Evolutionary conservation across 1,139 yeast species (phyloP).

Genomic region (Geotrichum histeridarum): DNA sequence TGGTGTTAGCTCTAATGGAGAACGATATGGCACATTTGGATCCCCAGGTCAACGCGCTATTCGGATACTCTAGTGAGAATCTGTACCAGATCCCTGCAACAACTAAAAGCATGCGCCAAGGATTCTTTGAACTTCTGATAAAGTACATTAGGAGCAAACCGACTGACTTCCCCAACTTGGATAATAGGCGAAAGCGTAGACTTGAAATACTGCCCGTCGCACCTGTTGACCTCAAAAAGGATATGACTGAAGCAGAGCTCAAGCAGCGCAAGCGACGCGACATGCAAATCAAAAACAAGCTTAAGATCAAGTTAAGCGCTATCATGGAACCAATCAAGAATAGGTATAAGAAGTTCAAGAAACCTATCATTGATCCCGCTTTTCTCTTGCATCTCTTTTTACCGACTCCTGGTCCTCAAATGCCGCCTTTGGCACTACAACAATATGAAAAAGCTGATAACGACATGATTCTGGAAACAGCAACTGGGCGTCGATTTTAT

Average conservation of each 20-base stretch:
- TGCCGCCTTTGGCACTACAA: slow-evolving; percentile 28
- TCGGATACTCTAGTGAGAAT: slow-evolving; percentile 51
- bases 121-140: slow-evolving; percentile 54
- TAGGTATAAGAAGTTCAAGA: slow-evolving; percentile 82
- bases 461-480: slow-evolving; percentile 72
- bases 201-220: slow-evolving; percentile 44
- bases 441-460: slow-evolving; percentile 56
- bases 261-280: slow-evolving; percentile 64
- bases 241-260: slow-evolving; percentile 30
- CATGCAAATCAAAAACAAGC: slow-evolving; percentile 72
- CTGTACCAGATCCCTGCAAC: slow-evolving; percentile 48
- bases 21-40: slow-evolving; percentile 42
- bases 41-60: slow-evolving; percentile 42
- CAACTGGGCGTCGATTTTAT: slow-evolving; percentile 65
- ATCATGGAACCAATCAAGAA: slow-evolving; percentile 84
- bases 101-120: slow-evolving; percentile 42
- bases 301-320: slow-evolving; percentile 80
- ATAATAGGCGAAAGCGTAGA: slow-evolving; percentile 37
- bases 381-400: slow-evolving; percentile 73
- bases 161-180: slow-evolving; percentile 41
- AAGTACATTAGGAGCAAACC: slow-evolving; percentile 65
- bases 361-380: slow-evolving; percentile 80
- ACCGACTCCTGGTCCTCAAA: background rate
- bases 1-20: slow-evolving; percentile 58
- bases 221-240: slow-evolving; percentile 32